Conservation (phyloP, 2,329 filamentous ascomycete species). For the Apiospora phragmitis region DNA sequence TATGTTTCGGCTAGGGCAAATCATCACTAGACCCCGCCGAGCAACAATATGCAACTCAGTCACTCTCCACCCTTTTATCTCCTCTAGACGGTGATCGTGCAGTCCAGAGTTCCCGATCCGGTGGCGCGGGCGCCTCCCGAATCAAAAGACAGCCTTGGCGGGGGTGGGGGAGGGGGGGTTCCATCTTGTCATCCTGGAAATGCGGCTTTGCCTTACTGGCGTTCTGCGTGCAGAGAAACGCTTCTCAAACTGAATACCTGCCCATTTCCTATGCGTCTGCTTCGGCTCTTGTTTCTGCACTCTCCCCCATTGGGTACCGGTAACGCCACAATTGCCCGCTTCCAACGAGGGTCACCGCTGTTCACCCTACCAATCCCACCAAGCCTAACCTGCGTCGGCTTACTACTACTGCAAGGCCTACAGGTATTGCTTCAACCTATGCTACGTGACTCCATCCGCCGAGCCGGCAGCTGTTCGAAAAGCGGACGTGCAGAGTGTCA, state of each 20-base stretch:
- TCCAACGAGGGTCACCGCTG: not conserved
- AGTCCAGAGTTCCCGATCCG: not conserved
- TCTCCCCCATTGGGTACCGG: not conserved
- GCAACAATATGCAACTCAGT: not conserved
- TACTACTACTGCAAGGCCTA: not conserved
- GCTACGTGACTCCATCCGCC: not conserved
- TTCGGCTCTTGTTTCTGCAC: not conserved
- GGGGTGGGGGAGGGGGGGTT: too few relatives aligned
- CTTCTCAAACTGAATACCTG: conserved; percentile 2
- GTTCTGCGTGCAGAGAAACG: not conserved
- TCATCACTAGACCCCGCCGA: not conserved
- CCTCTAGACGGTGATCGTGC: not conserved
- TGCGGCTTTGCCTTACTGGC: not conserved
- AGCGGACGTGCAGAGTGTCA: not conserved
- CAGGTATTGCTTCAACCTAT: not conserved
- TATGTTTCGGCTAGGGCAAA: not conserved
- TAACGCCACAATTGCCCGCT: not conserved
- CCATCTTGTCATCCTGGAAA: not conserved
- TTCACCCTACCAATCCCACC: not conserved
- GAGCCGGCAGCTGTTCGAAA: not conserved
- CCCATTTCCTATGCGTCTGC: not conserved
- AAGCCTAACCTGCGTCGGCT: not conserved
- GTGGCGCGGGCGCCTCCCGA: not conserved
- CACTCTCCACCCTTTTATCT: not conserved
- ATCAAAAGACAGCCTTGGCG: conserved; percentile 5